phyloP scores from a whole-genome alignment of 805 yeast species.

The Lipomyces japonicus region DNA sequence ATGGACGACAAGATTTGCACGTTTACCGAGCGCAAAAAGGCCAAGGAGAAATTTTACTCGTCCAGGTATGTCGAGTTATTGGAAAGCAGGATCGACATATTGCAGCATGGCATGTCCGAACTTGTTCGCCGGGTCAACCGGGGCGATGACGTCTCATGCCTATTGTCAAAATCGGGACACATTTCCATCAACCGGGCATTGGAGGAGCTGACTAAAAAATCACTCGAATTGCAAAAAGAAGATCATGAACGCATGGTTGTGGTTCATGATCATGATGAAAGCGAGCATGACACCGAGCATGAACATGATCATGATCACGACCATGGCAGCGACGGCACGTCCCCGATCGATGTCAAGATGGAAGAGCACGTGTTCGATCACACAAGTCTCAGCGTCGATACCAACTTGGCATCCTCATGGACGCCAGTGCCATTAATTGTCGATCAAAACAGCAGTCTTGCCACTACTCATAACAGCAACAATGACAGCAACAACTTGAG shows the following conservation, averaged over 20 bases:
- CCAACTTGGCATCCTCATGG: background rate
- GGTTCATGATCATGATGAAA: conserved; percentile 19
- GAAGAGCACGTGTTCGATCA: background rate
- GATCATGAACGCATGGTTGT: conserved; percentile 19
- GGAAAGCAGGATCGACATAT: conserved; percentile 54
- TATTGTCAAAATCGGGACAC: conserved; percentile 26
- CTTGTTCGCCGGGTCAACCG: conserved; percentile 27
- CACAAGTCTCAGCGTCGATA: background rate
- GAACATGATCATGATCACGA: conserved; percentile 21
- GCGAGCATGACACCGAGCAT: conserved; percentile 24
- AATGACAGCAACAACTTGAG: background rate
- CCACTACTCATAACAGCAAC: background rate
- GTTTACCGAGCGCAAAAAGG: conserved; percentile 51
- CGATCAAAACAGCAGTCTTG: background rate
- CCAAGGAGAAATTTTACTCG: conserved; percentile 55
- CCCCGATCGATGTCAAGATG: conserved; percentile 5
- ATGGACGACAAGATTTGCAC: conserved; percentile 56
- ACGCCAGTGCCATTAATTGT: background rate
- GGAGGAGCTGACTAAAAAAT: conserved; percentile 26
- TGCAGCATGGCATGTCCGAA: conserved; percentile 35
- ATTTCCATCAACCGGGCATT: conserved; percentile 31
- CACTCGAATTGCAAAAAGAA: conserved; percentile 20
- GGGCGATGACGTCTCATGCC: conserved; percentile 25
- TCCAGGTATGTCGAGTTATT: conserved; percentile 54
- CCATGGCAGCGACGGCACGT: background rate